A percentile compares a stretch with the other conserved stretches of the same genome.
These are phyloP conservation scores for Penicillium flavigenum DNA, from an alignment of 495 filamentous ascomycete species.

Conservation along the genomic window DNA sequence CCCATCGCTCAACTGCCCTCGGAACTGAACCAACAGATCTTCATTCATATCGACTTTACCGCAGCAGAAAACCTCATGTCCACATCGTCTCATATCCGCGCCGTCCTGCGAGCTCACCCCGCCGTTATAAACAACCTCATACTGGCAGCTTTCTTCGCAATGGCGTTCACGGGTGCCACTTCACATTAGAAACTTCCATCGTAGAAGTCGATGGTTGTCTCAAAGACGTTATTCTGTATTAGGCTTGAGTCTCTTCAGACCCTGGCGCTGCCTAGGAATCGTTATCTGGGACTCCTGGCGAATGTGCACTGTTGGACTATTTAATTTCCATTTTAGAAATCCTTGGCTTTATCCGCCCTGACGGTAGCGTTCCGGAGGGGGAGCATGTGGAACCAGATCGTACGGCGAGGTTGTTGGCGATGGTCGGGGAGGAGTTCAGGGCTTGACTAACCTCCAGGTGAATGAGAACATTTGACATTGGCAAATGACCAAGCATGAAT, in stretches of 20 bases:
- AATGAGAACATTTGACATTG: too few relatives aligned
- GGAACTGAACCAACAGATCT: conserved; percentile 1
- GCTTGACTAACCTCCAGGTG: too few relatives aligned
- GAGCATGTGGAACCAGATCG: too few relatives aligned
- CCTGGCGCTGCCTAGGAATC: neutral
- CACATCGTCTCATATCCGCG: neutral
- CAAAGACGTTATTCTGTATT: neutral
- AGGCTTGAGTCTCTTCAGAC: neutral
- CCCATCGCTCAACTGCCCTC: neutral
- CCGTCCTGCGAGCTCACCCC: neutral
- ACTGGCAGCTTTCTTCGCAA: neutral
- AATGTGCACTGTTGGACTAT: neutral
- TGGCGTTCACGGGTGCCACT: neutral
- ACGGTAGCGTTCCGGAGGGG: neutral
- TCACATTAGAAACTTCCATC: neutral
- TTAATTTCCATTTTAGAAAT: neutral
- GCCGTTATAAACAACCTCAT: neutral
- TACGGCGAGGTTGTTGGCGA: neutral
- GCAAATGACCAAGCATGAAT: too few relatives aligned
- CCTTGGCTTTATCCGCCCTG: neutral
- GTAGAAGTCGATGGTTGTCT: neutral
- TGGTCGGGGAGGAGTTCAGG: neutral
- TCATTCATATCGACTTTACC: neutral
- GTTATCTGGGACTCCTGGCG: neutral
- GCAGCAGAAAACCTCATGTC: neutral